Evolutionary conservation across 371 early-diverging fungal genomes (phyloP).

Genomic region (Rhizopus delemar): DNA sequence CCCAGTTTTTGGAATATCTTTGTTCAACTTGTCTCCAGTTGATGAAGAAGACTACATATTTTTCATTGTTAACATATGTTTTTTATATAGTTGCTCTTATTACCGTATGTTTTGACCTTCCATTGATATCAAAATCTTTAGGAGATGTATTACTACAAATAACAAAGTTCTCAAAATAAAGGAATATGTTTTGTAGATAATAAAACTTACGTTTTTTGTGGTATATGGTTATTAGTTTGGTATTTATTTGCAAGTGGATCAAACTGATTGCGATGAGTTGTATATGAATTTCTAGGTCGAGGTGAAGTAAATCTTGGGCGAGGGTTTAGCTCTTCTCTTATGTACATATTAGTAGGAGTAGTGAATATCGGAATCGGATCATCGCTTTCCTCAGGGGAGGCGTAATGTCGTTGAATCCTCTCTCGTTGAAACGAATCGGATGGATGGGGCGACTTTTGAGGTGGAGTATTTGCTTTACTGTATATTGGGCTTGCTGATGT

Average conservation of each 20-base stretch:
- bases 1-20: background rate
- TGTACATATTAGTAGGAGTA: slow-evolving; percentile 27
- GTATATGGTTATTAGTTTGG: background rate
- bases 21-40: background rate
- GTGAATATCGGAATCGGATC: slow-evolving; percentile 24
- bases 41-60: background rate
- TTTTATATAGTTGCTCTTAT: too few relatives aligned
- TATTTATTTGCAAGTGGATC: slow-evolving; percentile 8
- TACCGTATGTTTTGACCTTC: too few relatives aligned
- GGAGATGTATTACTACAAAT: too few relatives aligned
- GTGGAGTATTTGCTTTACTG: background rate
- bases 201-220: background rate
- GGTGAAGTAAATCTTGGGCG: slow-evolving; percentile 4
- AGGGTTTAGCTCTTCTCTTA: slow-evolving; percentile 10
- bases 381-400: slow-evolving; percentile 29
- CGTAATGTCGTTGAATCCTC: slow-evolving; percentile 11
- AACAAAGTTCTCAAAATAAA: too few relatives aligned
- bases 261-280: slow-evolving; percentile 3
- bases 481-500: too few relatives aligned
- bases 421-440: background rate
- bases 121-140: too few relatives aligned
- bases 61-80: too few relatives aligned
- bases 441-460: background rate
- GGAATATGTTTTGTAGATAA: background rate
- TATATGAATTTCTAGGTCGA: background rate